A percentile compares a stretch with the other conserved stretches of the same genome.
Conservation (phyloP, 2,329 filamentous ascomycete genomes). For the Fusarium coffeatum region DNA sequence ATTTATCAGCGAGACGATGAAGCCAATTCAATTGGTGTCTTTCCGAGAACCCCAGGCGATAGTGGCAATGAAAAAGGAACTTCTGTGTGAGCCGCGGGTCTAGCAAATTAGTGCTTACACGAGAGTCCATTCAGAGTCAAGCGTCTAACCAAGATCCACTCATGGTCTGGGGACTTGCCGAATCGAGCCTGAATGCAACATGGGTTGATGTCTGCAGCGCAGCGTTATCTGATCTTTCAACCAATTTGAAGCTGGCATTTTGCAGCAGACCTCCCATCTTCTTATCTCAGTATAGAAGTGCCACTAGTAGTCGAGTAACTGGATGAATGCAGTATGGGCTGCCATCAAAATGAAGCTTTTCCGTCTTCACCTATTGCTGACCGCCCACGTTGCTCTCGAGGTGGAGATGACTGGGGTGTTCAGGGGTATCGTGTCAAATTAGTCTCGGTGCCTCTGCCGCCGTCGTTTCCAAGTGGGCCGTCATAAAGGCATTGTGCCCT, state of each 20-base stretch:
- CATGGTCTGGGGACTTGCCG: neutral
- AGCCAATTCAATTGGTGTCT: neutral
- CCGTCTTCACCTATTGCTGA: neutral
- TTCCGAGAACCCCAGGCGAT: neutral
- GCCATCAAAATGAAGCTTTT: neutral
- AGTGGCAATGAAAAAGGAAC: neutral
- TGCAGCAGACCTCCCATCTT: neutral
- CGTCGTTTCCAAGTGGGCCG: neutral
- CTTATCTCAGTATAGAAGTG: neutral
- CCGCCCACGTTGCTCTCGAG: neutral
- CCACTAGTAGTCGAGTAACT: neutral
- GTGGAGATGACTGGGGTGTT: neutral
- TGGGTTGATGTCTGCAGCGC: neutral
- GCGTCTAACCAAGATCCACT: neutral
- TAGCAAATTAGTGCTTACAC: neutral
- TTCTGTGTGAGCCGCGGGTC: neutral
- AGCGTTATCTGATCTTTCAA: neutral
- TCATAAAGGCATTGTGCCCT: conserved; percentile 21
- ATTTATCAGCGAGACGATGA: no score
- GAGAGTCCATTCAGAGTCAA: neutral
- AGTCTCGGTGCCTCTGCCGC: neutral
- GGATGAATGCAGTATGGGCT: neutral
- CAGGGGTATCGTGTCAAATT: neutral
- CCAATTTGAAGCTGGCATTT: neutral
- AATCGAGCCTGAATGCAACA: neutral